Conservation (phyloP, 2,329 filamentous ascomycete genomes). For the Colletotrichum siamense region DNA sequence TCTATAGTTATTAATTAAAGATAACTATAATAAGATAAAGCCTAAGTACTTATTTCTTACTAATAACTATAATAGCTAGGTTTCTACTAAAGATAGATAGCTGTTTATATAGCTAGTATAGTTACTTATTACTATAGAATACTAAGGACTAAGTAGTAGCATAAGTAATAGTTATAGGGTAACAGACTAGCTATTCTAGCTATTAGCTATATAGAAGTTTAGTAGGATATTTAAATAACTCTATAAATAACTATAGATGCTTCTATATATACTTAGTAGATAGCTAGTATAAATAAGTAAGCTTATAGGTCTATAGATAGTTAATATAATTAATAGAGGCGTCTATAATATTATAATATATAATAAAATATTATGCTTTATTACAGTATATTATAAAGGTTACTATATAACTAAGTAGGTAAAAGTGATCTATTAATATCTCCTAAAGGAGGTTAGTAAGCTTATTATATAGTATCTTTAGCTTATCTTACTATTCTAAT, state of each 20-base stretch:
- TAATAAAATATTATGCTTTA: constrained; percentile 13
- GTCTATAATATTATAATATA: constrained; percentile 20
- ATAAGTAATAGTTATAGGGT: not conserved
- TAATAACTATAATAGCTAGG: too few relatives aligned
- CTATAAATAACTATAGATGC: constrained; percentile 5
- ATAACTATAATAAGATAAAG: not conserved
- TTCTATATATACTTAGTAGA: constrained; percentile 8
- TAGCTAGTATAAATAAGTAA: constrained; percentile 5
- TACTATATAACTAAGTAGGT: too few relatives aligned
- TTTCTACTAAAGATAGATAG: too few relatives aligned
- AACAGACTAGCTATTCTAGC: not conserved
- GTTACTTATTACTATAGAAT: not conserved
- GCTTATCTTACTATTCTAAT: too few relatives aligned
- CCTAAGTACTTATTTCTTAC: too few relatives aligned
- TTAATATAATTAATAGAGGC: constrained; percentile 18
- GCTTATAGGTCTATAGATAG: not conserved
- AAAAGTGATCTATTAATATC: too few relatives aligned
- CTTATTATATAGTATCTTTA: too few relatives aligned
- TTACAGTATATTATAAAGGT: not conserved
- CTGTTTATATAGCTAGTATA: too few relatives aligned
- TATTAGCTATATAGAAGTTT: not conserved
- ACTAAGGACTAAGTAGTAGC: not conserved
- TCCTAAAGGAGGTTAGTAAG: too few relatives aligned
- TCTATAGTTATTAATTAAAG: not conserved
- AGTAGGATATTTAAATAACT: not conserved